Conservation (phyloP, 169 alveolate genomes). For the Plasmodium coatneyi region DNA sequence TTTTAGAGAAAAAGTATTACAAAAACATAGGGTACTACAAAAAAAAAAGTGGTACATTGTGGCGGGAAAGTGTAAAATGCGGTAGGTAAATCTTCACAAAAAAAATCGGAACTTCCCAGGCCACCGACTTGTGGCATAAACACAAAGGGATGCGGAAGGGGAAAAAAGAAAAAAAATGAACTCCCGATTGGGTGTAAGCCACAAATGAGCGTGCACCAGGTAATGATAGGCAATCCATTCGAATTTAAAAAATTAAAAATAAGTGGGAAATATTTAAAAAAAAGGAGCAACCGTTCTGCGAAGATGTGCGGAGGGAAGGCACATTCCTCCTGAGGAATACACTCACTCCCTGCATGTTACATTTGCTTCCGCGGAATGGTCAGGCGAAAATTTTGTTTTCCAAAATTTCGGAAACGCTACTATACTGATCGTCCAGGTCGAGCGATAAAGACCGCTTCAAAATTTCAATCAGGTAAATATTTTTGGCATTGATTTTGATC, state of each 20-base stretch:
- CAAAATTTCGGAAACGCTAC: slow-evolving; percentile 38
- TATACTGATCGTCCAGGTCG: slow-evolving; percentile 45
- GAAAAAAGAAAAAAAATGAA: background rate
- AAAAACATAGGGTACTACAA: slow-evolving; percentile 20
- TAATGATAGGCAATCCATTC: background rate
- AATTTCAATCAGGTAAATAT: slow-evolving; percentile 47
- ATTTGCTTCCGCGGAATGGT: background rate
- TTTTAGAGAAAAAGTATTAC: slow-evolving; percentile 3
- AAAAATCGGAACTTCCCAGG: slow-evolving; percentile 20
- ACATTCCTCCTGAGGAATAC: background rate
- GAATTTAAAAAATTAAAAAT: background rate
- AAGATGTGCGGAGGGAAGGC: background rate
- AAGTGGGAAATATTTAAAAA: background rate
- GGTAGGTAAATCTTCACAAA: background rate
- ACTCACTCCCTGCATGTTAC: background rate
- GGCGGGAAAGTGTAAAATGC: background rate
- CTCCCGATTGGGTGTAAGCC: background rate
- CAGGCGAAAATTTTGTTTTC: slow-evolving; percentile 20
- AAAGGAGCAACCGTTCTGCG: background rate
- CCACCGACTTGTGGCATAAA: slow-evolving; percentile 22
- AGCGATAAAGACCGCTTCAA: slow-evolving; percentile 53
- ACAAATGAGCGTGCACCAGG: background rate
- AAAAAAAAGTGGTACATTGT: background rate
- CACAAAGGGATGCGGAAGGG: background rate
- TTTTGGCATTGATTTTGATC: slow-evolving; percentile 46